Conservation (phyloP, 306 rosid species). For the Fragaria vesca region DNA sequence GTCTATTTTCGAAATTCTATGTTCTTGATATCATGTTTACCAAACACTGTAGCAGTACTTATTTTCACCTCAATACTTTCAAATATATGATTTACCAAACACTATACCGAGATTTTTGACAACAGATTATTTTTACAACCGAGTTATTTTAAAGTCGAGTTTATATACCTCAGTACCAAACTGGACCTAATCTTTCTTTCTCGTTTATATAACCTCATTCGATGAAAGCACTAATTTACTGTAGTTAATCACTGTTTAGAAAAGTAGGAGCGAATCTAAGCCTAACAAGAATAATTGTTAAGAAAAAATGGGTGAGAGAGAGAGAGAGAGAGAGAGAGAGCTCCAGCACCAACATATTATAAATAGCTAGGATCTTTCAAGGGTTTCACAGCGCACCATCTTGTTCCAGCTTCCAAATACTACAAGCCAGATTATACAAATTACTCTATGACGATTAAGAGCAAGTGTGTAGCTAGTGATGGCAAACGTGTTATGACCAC, state of each 20-base stretch:
- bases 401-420: not conserved
- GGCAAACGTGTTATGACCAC: conserved; percentile 21
- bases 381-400: not conserved
- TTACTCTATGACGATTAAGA: conserved; percentile 6
- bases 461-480: not conserved
- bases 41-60: too few relatives aligned
- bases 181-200: not conserved
- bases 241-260: not conserved
- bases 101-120: too few relatives aligned
- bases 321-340: not conserved
- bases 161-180: too few relatives aligned
- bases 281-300: not conserved
- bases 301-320: not conserved
- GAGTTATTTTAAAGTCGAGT: too few relatives aligned
- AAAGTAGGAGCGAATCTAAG: not conserved
- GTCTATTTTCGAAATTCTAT: too few relatives aligned
- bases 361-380: not conserved
- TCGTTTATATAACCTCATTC: not conserved
- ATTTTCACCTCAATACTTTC: too few relatives aligned
- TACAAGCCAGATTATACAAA: not conserved
- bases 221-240: not conserved
- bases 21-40: too few relatives aligned
- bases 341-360: not conserved
- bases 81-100: too few relatives aligned
- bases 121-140: too few relatives aligned